phyloP scores from a whole-genome alignment of 2,329 filamentous ascomycete genomes.

The Sporothrix curviconia region DNA sequence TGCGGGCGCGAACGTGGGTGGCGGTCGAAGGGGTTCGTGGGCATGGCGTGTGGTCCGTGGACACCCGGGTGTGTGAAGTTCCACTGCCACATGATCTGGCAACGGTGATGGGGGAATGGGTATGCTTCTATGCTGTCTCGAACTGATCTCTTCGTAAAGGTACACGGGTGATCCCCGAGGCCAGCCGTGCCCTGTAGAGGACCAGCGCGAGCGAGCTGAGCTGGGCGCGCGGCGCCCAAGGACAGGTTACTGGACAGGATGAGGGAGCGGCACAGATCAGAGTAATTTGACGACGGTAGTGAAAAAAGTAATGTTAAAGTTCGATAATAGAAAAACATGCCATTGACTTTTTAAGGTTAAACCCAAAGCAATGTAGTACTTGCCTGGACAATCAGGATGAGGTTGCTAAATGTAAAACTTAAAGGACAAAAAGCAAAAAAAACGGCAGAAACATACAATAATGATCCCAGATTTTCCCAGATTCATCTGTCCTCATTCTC shows the following conservation, averaged over 20 bases:
- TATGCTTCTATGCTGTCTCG: slow-evolving; percentile 38
- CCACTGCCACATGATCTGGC: slow-evolving; percentile 36
- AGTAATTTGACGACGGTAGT: no score
- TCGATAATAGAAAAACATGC: no score
- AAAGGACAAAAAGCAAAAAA: background rate
- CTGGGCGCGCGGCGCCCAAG: slow-evolving; percentile 42
- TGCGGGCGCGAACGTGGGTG: slow-evolving; percentile 41
- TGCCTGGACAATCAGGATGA: no score
- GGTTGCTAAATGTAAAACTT: no score
- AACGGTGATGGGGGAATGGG: slow-evolving; percentile 34
- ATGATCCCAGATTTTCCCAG: no score
- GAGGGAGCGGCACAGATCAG: no score
- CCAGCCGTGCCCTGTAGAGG: slow-evolving; percentile 40
- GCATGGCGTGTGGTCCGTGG: slow-evolving; percentile 44
- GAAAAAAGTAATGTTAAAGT: no score
- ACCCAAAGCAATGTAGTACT: no score
- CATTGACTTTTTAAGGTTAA: no score
- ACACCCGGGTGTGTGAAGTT: slow-evolving; percentile 41
- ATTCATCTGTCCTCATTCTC: no score
- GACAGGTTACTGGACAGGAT: slow-evolving; percentile 31
- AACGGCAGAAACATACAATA: no score
- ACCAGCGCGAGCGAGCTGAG: slow-evolving; percentile 36
- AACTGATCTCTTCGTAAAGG: slow-evolving; percentile 36
- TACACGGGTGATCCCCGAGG: slow-evolving; percentile 40
- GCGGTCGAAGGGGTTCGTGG: slow-evolving; percentile 42